Evolutionary conservation across 805 yeast species (phyloP).

Genomic region (Jamesozyma hellenica): DNA sequence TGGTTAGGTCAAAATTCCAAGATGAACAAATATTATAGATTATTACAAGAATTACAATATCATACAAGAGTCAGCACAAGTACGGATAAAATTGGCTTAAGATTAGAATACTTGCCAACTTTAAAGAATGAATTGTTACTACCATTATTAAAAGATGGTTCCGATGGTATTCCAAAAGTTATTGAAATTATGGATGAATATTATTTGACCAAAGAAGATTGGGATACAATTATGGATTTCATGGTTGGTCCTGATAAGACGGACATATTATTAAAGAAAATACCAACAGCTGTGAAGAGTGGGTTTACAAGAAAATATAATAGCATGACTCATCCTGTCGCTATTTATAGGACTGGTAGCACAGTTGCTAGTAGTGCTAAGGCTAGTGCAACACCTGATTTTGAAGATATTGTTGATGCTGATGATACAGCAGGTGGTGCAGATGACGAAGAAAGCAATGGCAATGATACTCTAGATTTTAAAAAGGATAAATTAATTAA

Average conservation of each 20-base stretch:
- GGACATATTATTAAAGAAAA: slow-evolving; percentile 41
- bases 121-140: slow-evolving; percentile 44
- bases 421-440: slow-evolving; percentile 23
- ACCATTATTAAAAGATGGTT: slow-evolving; percentile 49
- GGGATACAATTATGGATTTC: slow-evolving; percentile 80
- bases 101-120: slow-evolving; percentile 67
- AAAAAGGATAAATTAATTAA: slow-evolving; percentile 31
- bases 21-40: slow-evolving; percentile 61
- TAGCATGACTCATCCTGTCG: slow-evolving; percentile 65
- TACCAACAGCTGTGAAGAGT: slow-evolving; percentile 70
- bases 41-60: slow-evolving; percentile 79
- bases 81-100: slow-evolving; percentile 61
- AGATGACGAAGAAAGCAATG: slow-evolving; percentile 22
- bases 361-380: slow-evolving; percentile 33
- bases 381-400: slow-evolving; percentile 23
- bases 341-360: slow-evolving; percentile 66
- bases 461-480: slow-evolving; percentile 26
- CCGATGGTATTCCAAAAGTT: slow-evolving; percentile 55
- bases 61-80: slow-evolving; percentile 75
- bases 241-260: slow-evolving; percentile 55
- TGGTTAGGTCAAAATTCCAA: slow-evolving; percentile 91
- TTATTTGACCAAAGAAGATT: slow-evolving; percentile 80
- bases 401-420: slow-evolving; percentile 31
- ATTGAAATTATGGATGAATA: slow-evolving; percentile 75
- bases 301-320: slow-evolving; percentile 85